phyloP scores from a whole-genome alignment of 164 flowering plant species.

The Pachysandra terminalis region DNA sequence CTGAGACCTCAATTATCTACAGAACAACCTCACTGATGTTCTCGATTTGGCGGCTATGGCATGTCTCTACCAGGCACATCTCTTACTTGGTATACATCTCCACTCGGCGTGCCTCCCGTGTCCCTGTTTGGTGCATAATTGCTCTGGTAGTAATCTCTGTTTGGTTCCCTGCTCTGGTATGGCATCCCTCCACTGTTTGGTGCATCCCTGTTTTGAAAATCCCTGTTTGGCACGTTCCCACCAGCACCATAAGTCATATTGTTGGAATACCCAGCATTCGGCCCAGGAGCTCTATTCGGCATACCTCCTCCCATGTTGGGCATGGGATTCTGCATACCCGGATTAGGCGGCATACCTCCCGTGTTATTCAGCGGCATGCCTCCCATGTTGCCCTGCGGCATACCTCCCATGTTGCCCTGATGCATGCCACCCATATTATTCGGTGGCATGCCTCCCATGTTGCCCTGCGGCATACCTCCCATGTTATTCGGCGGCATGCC shows the following conservation, averaged over 20 bases:
- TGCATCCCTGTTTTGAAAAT: constrained; percentile 16
- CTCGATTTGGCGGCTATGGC: constrained; percentile 14
- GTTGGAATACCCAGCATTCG: constrained; percentile 17
- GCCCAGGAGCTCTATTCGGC: constrained; percentile 21
- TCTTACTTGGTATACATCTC: constrained; percentile 29
- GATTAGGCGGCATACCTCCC: constrained; percentile 23
- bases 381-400: constrained; percentile 14
- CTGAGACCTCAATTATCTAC: too few species aligned
- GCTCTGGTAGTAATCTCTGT: constrained; percentile 21
- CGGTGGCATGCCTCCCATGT: constrained; percentile 7
- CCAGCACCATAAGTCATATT: constrained; percentile 10
- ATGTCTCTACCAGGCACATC: constrained; percentile 32
- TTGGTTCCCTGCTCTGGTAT: constrained; percentile 21
- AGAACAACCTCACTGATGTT: too few species aligned
- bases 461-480: background rate
- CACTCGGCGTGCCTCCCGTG: constrained; percentile 20
- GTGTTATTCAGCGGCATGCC: constrained; percentile 18
- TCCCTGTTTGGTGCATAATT: constrained; percentile 22
- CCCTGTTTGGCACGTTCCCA: constrained; percentile 20
- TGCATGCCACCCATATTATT: constrained; percentile 9
- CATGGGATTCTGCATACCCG: background rate
- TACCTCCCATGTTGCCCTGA: constrained; percentile 5
- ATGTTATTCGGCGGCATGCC: constrained; percentile 9
- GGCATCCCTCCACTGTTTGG: constrained; percentile 23
- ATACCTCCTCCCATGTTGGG: constrained; percentile 18